These are phyloP conservation scores for Dicorynia guianensis DNA, from an alignment of 306 rosid species.

Conservation along the genomic window DNA sequence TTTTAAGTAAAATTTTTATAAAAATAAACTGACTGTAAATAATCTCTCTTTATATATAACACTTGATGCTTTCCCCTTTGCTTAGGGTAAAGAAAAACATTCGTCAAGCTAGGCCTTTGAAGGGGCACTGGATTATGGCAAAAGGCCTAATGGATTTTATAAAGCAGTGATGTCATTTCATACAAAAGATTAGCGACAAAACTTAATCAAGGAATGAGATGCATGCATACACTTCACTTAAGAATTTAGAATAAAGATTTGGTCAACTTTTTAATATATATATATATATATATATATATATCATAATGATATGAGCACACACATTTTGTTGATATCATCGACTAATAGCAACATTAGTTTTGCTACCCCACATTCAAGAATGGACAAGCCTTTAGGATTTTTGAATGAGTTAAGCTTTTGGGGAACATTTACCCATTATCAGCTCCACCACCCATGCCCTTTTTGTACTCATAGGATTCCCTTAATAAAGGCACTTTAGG, in stretches of 20 bases:
- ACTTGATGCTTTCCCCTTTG: too few relatives aligned
- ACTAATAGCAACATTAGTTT: slow-evolving; percentile 27
- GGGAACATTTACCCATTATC: slow-evolving; percentile 38
- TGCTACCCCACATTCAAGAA: slow-evolving; percentile 48
- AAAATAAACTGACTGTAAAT: too few relatives aligned
- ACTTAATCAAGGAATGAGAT: not conserved
- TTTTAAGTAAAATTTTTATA: too few relatives aligned
- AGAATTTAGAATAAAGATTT: not conserved
- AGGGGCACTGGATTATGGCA: not conserved
- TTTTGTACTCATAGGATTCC: slow-evolving; percentile 34
- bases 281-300: too few relatives aligned
- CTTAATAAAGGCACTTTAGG: not conserved
- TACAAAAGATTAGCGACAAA: not conserved
- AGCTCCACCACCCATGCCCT: not conserved
- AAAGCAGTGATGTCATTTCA: not conserved
- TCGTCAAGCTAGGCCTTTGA: too few relatives aligned
- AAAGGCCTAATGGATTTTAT: not conserved
- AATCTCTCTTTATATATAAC: too few relatives aligned
- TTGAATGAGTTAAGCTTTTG: slow-evolving; percentile 32
- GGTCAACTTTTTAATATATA: not conserved
- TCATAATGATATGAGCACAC: slow-evolving; percentile 9
- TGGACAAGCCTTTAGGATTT: slow-evolving; percentile 47
- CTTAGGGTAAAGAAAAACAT: too few relatives aligned
- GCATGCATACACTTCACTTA: not conserved
- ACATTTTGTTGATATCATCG: slow-evolving; percentile 48